Base-by-base conservation (phyloP, 768 basidiomycete genomes). In the Lyophyllum shimeji region DNA sequence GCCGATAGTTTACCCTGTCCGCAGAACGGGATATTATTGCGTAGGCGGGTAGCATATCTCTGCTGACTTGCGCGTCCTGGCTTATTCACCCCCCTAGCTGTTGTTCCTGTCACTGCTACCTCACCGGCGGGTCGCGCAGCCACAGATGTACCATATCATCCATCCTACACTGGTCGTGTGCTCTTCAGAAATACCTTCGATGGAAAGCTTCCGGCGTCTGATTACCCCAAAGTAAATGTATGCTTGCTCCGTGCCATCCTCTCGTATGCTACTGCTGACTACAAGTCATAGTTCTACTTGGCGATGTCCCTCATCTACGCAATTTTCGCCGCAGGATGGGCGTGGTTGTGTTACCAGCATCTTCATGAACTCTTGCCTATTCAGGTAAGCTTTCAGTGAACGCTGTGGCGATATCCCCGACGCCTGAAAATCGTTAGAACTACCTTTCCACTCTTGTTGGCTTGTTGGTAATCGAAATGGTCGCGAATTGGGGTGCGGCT, bases 141-240 rank as follows among this genome's bases (percentile, higher is more conserved):
- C 49, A 78, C 82, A 56, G 81, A 83, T 65, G 71, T 82, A 60
- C 75, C 83, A 25, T 80, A 74, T 47, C 95, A 97, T 65, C 87
- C 94, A 23, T 76, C 80, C 18, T 98, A 94, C 70, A 74, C 77
- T 9, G 95, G 94, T 13, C 73, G 76, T 31, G 89, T 98, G 34
- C 74, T 90, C 45, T 98, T 99, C 78, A 82, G 80, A 63, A 98
- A 97, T 70, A 84, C 80, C 1, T 98, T 98, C 66, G 77, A 88
- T 24, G 97, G 97, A 18, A 84, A 90, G 67, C 78, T 99, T 20
- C 83, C 96, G 12, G 95, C 95, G 6, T 82, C 90, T 5, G 97
- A 99, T 69, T 97, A 98, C 71, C 97, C 97, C 11, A 98, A 98
- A 84, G 91, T 98, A 69, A 88, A 84, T 55, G 95, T 97, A 69